Base-by-base conservation (phyloP, 1,284 basidiomycete genomes). In the Irpex lacteus region DNA sequence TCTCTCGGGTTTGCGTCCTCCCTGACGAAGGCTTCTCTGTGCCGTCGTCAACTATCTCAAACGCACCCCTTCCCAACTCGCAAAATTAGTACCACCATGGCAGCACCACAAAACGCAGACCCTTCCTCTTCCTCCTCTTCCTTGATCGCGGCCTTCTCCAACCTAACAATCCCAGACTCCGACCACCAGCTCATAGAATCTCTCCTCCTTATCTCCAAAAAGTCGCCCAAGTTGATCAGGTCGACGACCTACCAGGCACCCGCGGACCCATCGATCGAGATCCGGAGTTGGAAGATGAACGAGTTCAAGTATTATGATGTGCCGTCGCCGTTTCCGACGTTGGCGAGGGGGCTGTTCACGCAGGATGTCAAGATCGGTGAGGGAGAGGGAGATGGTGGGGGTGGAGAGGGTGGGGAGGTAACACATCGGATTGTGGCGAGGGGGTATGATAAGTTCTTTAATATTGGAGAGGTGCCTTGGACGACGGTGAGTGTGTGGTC, bases 391-490 rank as follows among this genome's bases (percentile, higher is more conserved):
- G 59, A 97, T 99, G 62, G 89, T 97, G 0, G 91, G 86, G 0
- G 80, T 98, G 58, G 97, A 97, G 0, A 26, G 60, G 72, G 74
- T 18, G 72, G 70, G 5, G 71, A 72, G 15, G 70, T 67, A 49
- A 71, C 69, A 52, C 83, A 92, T 71, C 79, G 94, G 59, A 97
- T 99, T 63, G 89, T 97, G 0, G 91, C 87, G 0, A 81, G 98
- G 58, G 97, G 97, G 0, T 99, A 99, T 72, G 98, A 99, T 82
- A 99, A 99, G 78, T 99, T 99, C 78, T 99, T 99, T 83, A 99
- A 98, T 74, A 93, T 98, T 38, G 92, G 89, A 34, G 97, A 99
- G 74, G 94, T 98, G 32, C 90, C 91, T 1, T 99, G 96, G 95
- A 96, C 91, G 0, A 89, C 88, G 62, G 96, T 97, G 71, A 73